phyloP scores from a whole-genome alignment of 768 basidiomycete genomes.

The Agaricus blazei region DNA sequence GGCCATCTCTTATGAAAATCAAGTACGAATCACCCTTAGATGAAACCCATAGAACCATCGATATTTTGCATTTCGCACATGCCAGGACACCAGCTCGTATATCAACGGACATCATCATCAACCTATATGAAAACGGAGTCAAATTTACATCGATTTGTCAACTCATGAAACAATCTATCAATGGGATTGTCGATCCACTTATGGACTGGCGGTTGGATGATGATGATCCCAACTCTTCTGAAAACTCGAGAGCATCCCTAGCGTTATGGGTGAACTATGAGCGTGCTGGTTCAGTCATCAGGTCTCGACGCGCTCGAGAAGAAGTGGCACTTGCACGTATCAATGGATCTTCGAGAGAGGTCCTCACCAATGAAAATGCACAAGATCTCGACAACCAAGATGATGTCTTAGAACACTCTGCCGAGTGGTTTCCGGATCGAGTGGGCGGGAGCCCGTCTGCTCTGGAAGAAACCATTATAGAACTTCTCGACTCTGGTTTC shows the following conservation, averaged over 20 bases:
- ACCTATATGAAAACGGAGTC: slow-evolving; percentile 62
- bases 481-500: slow-evolving; percentile 56
- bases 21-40: slow-evolving; percentile 31
- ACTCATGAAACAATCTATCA: slow-evolving; percentile 30
- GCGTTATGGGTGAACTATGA: slow-evolving; percentile 36
- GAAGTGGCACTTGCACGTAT: slow-evolving; percentile 36
- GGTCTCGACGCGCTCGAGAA: slow-evolving; percentile 32
- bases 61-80: slow-evolving; percentile 49
- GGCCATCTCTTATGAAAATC: slow-evolving; percentile 45
- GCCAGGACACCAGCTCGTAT: slow-evolving; percentile 41
- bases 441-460: slow-evolving; percentile 57
- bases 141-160: slow-evolving; percentile 32
- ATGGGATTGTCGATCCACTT: slow-evolving; percentile 30
- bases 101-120: slow-evolving; percentile 55
- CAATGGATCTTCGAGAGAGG: slow-evolving; percentile 35
- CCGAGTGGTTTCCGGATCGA: slow-evolving; percentile 68
- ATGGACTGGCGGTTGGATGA: slow-evolving; percentile 40
- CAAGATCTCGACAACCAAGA: slow-evolving; percentile 27
- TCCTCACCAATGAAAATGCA: slow-evolving; percentile 32
- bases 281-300: slow-evolving; percentile 35
- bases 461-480: slow-evolving; percentile 59
- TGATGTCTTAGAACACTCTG: slow-evolving; percentile 34
- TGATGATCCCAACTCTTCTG: no score
- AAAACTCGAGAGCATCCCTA: slow-evolving; percentile 24
- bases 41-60: slow-evolving; percentile 41